A percentile compares a stretch with the other conserved stretches of the same genome.
phyloP scores from a whole-genome alignment of 805 yeast genomes.

The Metschnikowia similis region DNA sequence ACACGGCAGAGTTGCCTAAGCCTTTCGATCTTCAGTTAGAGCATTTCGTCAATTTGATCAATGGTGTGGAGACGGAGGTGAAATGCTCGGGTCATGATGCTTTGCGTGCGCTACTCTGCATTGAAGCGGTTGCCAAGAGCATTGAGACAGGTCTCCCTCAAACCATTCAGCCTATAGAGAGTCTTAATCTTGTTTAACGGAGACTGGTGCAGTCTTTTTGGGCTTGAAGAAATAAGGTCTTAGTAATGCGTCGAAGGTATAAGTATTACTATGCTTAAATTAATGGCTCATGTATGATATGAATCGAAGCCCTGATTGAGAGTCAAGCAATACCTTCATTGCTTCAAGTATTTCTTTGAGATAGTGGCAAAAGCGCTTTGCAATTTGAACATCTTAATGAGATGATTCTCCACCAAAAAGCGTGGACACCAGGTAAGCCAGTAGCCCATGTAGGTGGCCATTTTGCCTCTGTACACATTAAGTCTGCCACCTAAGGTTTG shows the following conservation, averaged over 20 bases:
- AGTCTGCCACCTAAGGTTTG: conserved; percentile 35
- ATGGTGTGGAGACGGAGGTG: conserved; percentile 22
- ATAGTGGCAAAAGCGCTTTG: conserved; percentile 22
- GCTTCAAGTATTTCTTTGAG: conserved; percentile 17
- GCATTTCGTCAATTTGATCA: conserved; percentile 34
- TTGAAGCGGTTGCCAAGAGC: conserved; percentile 32
- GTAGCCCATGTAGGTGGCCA: conserved; percentile 36
- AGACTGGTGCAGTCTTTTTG: neutral
- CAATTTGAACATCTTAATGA: conserved; percentile 35
- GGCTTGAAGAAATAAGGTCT: too few relatives aligned
- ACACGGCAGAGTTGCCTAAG: conserved; percentile 12
- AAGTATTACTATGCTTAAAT: neutral
- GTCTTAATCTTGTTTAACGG: neutral
- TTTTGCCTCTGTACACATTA: conserved; percentile 54
- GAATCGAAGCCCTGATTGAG: neutral
- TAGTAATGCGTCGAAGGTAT: too few relatives aligned
- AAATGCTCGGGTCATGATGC: conserved; percentile 34
- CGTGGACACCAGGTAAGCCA: conserved; percentile 41
- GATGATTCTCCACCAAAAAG: conserved; percentile 38
- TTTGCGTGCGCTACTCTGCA: conserved; percentile 29
- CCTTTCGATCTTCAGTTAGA: conserved; percentile 39
- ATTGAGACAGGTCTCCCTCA: conserved; percentile 30
- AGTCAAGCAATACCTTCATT: neutral
- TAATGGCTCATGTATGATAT: neutral
- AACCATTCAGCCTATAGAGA: conserved; percentile 1